These are phyloP conservation scores for Xenoacremonium recifei DNA, from an alignment of 2,329 filamentous ascomycete species.

Conservation along the genomic window DNA sequence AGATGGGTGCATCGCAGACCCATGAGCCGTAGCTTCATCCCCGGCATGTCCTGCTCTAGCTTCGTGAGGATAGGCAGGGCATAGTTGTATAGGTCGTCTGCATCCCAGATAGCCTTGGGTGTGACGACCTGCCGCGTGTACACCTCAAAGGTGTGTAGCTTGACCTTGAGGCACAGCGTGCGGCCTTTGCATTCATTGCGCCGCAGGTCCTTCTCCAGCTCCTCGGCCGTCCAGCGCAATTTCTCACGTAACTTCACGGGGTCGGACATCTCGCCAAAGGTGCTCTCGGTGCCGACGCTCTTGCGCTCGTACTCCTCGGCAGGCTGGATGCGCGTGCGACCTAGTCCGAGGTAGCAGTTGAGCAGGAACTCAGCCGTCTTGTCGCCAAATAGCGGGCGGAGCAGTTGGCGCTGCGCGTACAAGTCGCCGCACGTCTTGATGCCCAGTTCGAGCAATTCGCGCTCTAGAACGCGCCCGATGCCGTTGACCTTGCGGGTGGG, in stretches of 20 bases:
- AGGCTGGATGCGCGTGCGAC: slow-evolving; percentile 80
- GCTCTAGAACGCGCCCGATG: slow-evolving; percentile 89
- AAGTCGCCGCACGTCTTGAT: slow-evolving; percentile 89
- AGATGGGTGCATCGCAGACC: slow-evolving; percentile 86
- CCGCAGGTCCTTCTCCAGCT: slow-evolving; percentile 81
- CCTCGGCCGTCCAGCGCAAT: slow-evolving; percentile 76
- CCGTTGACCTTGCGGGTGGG: slow-evolving; percentile 92
- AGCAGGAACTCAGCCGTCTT: slow-evolving; percentile 89
- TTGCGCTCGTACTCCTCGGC: slow-evolving; percentile 90
- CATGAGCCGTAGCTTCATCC: slow-evolving; percentile 79
- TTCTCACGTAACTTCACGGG: slow-evolving; percentile 70
- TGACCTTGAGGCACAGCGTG: slow-evolving; percentile 90
- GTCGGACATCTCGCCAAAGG: slow-evolving; percentile 77
- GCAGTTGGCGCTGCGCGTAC: slow-evolving; percentile 69
- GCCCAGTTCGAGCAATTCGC: slow-evolving; percentile 84
- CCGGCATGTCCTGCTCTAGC: slow-evolving; percentile 78
- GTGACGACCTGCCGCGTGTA: slow-evolving; percentile 77
- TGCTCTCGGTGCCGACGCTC: slow-evolving; percentile 90
- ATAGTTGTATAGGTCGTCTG: slow-evolving; percentile 81
- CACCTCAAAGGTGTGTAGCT: slow-evolving; percentile 91
- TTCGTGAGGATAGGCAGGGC: slow-evolving; percentile 80
- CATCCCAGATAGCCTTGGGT: slow-evolving; percentile 67
- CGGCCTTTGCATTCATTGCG: slow-evolving; percentile 81
- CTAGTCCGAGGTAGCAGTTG: slow-evolving; percentile 80
- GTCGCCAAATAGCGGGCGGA: slow-evolving; percentile 81